Evolutionary conservation across 352 stramenopile species (phyloP).

Genomic region (Globisporangium cylindrosporum): DNA sequence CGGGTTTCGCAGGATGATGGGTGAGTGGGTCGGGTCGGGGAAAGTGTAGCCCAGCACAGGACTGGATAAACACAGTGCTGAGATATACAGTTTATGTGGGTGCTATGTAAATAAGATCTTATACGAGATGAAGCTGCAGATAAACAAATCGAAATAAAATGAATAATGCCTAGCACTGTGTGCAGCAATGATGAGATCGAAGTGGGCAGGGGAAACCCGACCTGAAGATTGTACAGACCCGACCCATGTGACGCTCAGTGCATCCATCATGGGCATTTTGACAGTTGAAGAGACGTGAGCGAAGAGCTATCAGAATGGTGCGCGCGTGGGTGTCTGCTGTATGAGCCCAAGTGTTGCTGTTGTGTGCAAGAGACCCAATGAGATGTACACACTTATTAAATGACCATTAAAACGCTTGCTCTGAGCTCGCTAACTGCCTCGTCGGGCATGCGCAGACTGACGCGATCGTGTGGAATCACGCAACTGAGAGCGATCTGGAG

Average conservation of each 20-base stretch:
- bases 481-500: slow-evolving; percentile 37
- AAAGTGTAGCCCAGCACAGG: neutral
- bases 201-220: neutral
- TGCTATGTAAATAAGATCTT: no score
- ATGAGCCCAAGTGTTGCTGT: neutral
- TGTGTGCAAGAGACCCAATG: slow-evolving; percentile 6
- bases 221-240: neutral
- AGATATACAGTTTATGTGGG: neutral
- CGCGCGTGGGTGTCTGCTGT: neutral
- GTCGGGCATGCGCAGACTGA: slow-evolving; percentile 28
- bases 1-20: neutral
- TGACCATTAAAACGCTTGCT: neutral
- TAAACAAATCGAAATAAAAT: no score
- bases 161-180: neutral
- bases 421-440: neutral
- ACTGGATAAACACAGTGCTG: neutral
- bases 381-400: neutral
- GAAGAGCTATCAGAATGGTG: neutral
- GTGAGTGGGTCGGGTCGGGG: neutral
- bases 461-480: slow-evolving; percentile 58
- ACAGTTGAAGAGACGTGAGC: neutral
- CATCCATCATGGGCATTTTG: neutral
- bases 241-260: neutral
- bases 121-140: no score
- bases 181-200: neutral